These are phyloP conservation scores for Stereocaulon alpinum DNA, from an alignment of 495 filamentous ascomycete species.

Conservation along the genomic window DNA sequence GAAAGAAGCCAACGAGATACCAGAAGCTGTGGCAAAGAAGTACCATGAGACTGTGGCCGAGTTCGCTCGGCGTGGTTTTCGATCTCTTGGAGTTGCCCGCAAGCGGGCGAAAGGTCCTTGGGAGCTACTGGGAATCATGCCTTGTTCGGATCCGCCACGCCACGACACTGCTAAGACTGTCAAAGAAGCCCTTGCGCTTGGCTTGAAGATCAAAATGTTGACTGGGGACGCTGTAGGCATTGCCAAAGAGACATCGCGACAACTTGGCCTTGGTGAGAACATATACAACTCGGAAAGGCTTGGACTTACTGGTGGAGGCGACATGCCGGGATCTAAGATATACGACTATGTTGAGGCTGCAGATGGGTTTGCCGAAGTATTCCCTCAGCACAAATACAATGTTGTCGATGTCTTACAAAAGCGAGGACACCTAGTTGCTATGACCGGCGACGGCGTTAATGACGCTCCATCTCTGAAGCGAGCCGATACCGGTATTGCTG, in stretches of 20 bases:
- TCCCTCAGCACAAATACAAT: conserved; percentile 71
- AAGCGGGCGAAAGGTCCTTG: conserved; percentile 65
- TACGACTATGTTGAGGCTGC: conserved; percentile 93
- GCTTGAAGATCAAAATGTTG: conserved; percentile 91
- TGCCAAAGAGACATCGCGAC: conserved; percentile 80
- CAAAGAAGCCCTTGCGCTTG: conserved; percentile 76
- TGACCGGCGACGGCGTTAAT: conserved; percentile 79
- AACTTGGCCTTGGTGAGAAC: conserved; percentile 85
- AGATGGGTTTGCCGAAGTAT: conserved; percentile 76
- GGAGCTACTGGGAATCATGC: conserved; percentile 92
- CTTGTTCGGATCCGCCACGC: conserved; percentile 83
- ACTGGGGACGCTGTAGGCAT: conserved; percentile 93
- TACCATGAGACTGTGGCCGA: conserved; percentile 88
- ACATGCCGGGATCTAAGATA: conserved; percentile 84
- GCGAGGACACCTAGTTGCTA: conserved; percentile 52
- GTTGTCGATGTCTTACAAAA: conserved; percentile 69
- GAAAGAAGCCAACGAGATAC: conserved; percentile 66
- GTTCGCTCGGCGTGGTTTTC: conserved; percentile 84
- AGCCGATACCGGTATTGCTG: conserved; percentile 58
- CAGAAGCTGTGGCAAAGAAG: conserved; percentile 59
- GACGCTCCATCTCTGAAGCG: conserved; percentile 69
- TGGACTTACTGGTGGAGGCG: conserved; percentile 72
- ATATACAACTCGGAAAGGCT: conserved; percentile 88
- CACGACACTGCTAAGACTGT: conserved; percentile 86
- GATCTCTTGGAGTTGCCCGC: conserved; percentile 83